phyloP scores from a whole-genome alignment of 345 rosid species.

The Euphorbia lathyris region DNA sequence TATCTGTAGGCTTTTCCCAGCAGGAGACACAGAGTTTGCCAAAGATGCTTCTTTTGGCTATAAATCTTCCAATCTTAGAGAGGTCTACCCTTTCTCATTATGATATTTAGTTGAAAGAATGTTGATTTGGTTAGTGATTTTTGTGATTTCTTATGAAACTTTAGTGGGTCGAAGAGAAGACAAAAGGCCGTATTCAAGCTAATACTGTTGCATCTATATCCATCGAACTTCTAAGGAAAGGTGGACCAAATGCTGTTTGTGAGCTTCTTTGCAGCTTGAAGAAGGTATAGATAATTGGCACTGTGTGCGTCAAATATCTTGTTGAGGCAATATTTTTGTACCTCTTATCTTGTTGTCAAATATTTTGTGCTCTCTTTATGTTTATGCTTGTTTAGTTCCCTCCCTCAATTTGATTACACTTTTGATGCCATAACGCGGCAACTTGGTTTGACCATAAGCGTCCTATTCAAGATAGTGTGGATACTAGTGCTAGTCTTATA shows the following conservation, averaged over 20 bases:
- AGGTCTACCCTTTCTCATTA: constrained; percentile 43
- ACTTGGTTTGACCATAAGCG: not conserved
- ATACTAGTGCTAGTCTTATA: not conserved
- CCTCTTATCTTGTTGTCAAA: not conserved
- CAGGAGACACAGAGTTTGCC: constrained; percentile 96
- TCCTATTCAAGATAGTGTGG: not conserved
- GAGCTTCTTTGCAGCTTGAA: constrained; percentile 63
- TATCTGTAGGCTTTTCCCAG: constrained; percentile 74
- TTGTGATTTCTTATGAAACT: constrained; percentile 17
- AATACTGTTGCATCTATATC: constrained; percentile 69
- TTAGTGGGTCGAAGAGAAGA: constrained; percentile 98
- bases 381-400: not conserved
- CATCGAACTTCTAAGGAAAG: constrained; percentile 73
- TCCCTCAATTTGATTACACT: not conserved
- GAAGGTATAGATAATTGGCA: constrained; percentile 50
- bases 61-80: constrained; percentile 81
- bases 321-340: not conserved
- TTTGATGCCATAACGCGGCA: not conserved
- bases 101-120: constrained; percentile 1
- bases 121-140: constrained; percentile 12
- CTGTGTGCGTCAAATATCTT: not conserved
- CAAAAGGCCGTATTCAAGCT: constrained; percentile 63
- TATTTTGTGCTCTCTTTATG: constrained; percentile 1
- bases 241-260: constrained; percentile 90
- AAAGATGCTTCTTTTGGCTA: constrained; percentile 91